Evolutionary conservation across 345 rosid species (phyloP), one percentile per base, ranked within the genome.

Genomic region (Theobroma cacao): DNA sequence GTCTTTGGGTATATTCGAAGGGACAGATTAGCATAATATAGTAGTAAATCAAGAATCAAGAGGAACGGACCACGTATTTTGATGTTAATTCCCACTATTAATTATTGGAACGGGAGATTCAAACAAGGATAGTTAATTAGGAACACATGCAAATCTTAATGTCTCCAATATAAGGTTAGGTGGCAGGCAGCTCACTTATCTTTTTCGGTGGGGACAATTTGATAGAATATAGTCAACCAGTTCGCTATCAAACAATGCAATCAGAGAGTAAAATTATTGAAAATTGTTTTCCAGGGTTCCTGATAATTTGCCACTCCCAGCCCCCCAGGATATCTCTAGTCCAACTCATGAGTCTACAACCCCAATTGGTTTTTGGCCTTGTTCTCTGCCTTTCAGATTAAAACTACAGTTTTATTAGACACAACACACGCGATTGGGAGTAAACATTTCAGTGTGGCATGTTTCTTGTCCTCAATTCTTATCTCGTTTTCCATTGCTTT

Each of bases 141-240:
- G 30, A 55, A 63, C 72, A 52, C 72, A 11, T 34, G 76, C 33
- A 24, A 14, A 72, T 20, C 20, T 53, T 72, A 72, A 33, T 34
- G 62, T 72, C 31, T 10, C 18, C n/a, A 71, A 40, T 28, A 71
- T 12, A 22, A 33, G n/a, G 55, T 68, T 84, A 26, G 58, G 71
- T 34, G 77, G 34, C 7, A 28, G 14, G 34, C 22, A 12, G 45
- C 38, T 59, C 28, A 40, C 6, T 55, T 79, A 18, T 41, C 67
- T 53, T n/a, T 61, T 30, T 38, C 58, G 30, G 59, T 58, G 59
- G 72, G 79, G 41, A 70, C 81, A 38, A 14, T 18, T 7, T 67
- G 34, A 60, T 22, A 31, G 26, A 52, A 55, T 40, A 66, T 43
- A 31, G 71, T 71, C 47, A 53, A 52, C 30, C 53, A 31, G 33